These are phyloP conservation scores for Sideroxylon spinosum DNA, from an alignment of 179 eudicot species.

Conservation along the genomic window DNA sequence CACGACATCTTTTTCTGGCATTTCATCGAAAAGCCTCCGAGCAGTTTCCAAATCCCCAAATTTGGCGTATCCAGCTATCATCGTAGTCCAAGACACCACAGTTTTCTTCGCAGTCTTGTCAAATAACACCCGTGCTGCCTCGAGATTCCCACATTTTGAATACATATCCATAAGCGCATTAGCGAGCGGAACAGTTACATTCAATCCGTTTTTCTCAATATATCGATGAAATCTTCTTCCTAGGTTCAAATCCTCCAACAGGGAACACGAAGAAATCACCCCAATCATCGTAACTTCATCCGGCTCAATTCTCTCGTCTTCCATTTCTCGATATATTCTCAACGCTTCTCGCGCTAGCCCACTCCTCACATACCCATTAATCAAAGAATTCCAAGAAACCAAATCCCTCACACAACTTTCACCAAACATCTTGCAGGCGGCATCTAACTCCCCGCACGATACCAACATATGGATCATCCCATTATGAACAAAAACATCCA, in stretches of 20 bases:
- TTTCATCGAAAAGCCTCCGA: constrained; percentile 56
- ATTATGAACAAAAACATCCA: constrained; percentile 60
- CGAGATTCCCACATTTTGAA: constrained; percentile 66
- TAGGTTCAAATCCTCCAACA: constrained; percentile 50
- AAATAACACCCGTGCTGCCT: constrained; percentile 51
- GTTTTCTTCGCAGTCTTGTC: constrained; percentile 55
- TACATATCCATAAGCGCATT: constrained; percentile 86
- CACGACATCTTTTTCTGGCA: constrained; percentile 53
- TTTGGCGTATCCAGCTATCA: constrained; percentile 69
- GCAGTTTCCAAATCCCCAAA: constrained; percentile 52
- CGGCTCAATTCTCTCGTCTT: constrained; percentile 41
- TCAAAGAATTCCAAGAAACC: constrained; percentile 90
- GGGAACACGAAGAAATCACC: constrained; percentile 53
- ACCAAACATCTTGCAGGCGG: constrained; percentile 64
- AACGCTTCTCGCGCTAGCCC: constrained; percentile 53
- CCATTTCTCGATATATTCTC: constrained; percentile 52
- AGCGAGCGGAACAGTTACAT: constrained; percentile 44
- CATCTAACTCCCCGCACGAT: constrained; percentile 44
- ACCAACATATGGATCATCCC: constrained; percentile 58
- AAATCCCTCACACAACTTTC: constrained; percentile 75
- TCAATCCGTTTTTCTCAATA: constrained; percentile 32
- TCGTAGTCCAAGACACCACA: constrained; percentile 72
- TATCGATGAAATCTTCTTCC: constrained; percentile 53
- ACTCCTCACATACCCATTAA: constrained; percentile 69
- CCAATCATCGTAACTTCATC: constrained; percentile 86